Evolutionary conservation across 768 basidiomycete genomes (phyloP).

Genomic region (Termitomyces eurrhizus): DNA sequence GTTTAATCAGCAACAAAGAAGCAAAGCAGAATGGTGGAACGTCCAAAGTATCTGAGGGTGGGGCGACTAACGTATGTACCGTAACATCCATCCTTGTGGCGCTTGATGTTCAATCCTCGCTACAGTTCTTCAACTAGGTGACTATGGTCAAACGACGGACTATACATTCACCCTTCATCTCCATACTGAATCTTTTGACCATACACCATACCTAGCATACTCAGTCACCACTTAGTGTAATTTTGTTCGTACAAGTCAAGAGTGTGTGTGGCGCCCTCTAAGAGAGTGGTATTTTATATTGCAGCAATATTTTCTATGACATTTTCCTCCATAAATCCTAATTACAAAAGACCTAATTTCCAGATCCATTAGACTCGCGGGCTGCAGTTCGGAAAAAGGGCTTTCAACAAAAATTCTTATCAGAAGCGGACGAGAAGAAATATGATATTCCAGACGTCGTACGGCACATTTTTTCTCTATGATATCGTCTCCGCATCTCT

Average conservation of each 20-base stretch:
- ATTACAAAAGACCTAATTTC: too few species aligned
- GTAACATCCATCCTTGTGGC: not conserved
- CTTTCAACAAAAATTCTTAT: too few species aligned
- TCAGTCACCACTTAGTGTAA: not conserved
- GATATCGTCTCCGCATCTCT: too few species aligned
- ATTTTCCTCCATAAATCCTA: not conserved
- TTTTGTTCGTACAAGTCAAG: not conserved
- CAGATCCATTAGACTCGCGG: too few species aligned
- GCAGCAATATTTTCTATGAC: not conserved
- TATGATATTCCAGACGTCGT: too few species aligned
- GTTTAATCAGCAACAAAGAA: slow-evolving; percentile 62
- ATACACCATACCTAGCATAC: not conserved
- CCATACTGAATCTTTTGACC: not conserved
- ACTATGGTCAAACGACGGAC: not conserved
- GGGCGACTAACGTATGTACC: slow-evolving; percentile 47
- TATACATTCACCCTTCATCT: not conserved
- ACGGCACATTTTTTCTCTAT: too few species aligned
- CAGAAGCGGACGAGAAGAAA: too few species aligned
- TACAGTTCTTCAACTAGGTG: not conserved
- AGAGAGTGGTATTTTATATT: not conserved
- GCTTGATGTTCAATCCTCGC: not conserved
- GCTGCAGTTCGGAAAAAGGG: too few species aligned
- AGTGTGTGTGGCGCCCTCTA: not conserved
- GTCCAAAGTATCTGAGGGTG: slow-evolving; percentile 52
- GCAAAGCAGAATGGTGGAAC: slow-evolving; percentile 55